phyloP scores from a whole-genome alignment of 345 rosid species.

The Ceriops tagal region DNA sequence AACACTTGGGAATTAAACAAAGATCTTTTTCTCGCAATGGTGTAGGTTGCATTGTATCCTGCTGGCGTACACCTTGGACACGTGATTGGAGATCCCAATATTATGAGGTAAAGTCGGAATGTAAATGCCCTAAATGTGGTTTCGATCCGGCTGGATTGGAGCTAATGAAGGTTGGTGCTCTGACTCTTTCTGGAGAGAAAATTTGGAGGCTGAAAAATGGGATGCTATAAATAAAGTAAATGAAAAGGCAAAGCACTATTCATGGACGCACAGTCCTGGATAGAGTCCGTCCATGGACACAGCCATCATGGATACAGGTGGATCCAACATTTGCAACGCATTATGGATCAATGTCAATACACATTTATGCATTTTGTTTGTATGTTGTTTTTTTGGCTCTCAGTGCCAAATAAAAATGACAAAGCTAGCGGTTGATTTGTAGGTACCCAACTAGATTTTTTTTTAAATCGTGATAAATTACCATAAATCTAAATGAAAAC shows the following conservation, averaged over 20 bases:
- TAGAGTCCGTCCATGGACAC: background rate
- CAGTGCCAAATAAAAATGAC: background rate
- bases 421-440: background rate
- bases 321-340: background rate
- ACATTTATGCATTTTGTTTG: too few species aligned
- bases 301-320: background rate
- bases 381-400: too few species aligned
- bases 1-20: constrained; percentile 36
- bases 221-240: background rate
- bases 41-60: constrained; percentile 15
- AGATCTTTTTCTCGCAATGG: constrained; percentile 29
- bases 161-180: constrained; percentile 42
- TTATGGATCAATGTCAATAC: too few species aligned
- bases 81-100: constrained; percentile 53
- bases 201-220: background rate
- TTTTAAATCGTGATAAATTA: too few species aligned
- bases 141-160: constrained; percentile 29
- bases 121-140: constrained; percentile 29
- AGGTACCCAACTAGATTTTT: too few species aligned
- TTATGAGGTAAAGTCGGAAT: constrained; percentile 39
- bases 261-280: background rate
- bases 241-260: background rate
- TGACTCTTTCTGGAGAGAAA: constrained; percentile 38
- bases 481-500: too few species aligned
- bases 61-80: constrained; percentile 27